Evolutionary conservation across 2,329 filamentous ascomycete genomes (phyloP).

Genomic region (Neopestalotiopsis sp.): DNA sequence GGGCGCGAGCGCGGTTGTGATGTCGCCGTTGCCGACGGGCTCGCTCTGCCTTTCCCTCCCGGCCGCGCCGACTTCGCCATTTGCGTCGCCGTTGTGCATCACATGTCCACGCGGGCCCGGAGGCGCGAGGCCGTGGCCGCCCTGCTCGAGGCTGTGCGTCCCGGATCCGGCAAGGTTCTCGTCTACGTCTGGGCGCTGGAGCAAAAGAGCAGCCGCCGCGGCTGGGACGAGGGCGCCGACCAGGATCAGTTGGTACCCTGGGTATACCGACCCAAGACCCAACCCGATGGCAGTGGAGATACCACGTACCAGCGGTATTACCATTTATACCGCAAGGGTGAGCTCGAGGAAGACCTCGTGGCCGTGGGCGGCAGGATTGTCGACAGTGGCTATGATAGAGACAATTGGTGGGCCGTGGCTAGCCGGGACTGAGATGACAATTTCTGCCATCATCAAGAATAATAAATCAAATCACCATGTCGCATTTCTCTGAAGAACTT

Average conservation of each 20-base stretch:
- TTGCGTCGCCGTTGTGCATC: conserved; percentile 92
- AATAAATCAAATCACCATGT: neutral
- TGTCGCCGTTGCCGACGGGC: conserved; percentile 79
- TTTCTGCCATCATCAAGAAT: neutral
- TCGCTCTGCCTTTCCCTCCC: conserved; percentile 78
- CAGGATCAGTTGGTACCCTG: conserved; percentile 97
- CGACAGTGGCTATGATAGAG: conserved; percentile 88
- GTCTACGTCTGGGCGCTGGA: conserved; percentile 97
- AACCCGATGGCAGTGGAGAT: conserved; percentile 28
- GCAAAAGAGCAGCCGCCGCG: conserved; percentile 82
- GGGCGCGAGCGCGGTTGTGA: conserved; percentile 55
- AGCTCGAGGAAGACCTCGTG: conserved; percentile 80
- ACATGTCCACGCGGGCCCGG: conserved; percentile 79
- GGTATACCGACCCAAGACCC: conserved; percentile 65
- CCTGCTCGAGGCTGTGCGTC: conserved; percentile 70
- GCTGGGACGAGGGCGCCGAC: conserved; percentile 82
- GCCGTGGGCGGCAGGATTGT: conserved; percentile 77
- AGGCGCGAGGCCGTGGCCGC: conserved; percentile 74
- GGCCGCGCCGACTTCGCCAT: conserved; percentile 78
- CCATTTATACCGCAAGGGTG: conserved; percentile 85
- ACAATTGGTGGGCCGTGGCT: conserved; percentile 96
- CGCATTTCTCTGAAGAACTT: too few species aligned
- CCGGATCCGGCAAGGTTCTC: conserved; percentile 71
- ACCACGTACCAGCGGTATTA: conserved; percentile 88
- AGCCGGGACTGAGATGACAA: conserved; percentile 29